A percentile compares a stretch with the other conserved stretches of the same genome.
Evolutionary conservation across 1,284 basidiomycete genomes (phyloP).

Genomic region (Melanopsichium pennsylvanicum): DNA sequence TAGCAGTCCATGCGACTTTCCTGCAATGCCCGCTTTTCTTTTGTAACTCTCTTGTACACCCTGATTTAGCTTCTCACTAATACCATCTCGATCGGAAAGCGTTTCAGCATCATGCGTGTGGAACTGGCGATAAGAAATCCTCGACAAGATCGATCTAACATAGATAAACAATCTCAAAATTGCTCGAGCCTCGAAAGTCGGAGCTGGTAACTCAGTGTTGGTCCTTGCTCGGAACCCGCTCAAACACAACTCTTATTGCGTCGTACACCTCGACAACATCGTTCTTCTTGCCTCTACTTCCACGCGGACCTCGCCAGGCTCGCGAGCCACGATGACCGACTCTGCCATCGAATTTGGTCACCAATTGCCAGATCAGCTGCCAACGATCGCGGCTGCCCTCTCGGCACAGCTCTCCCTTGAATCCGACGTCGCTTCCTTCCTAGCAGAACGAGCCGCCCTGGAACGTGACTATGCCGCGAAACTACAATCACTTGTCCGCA

Average conservation of each 20-base stretch:
- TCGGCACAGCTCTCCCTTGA: constrained; percentile 41
- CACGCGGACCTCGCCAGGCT: neutral
- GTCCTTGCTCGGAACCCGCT: too few species aligned
- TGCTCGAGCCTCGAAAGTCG: too few species aligned
- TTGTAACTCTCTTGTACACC: too few species aligned
- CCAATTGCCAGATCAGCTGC: constrained; percentile 39
- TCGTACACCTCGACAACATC: too few species aligned
- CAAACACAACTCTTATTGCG: too few species aligned
- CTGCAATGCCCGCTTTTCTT: neutral
- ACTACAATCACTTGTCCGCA: constrained; percentile 40
- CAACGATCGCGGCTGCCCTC: constrained; percentile 30
- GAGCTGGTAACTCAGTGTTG: too few species aligned
- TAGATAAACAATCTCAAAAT: too few species aligned
- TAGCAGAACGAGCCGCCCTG: constrained; percentile 47
- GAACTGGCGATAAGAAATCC: too few species aligned
- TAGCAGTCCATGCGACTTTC: neutral
- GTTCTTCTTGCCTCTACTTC: neutral
- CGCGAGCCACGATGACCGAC: constrained; percentile 8
- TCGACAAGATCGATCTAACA: too few species aligned
- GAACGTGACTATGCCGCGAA: constrained; percentile 51
- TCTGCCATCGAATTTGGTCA: constrained; percentile 20
- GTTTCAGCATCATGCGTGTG: too few species aligned
- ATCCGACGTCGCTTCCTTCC: constrained; percentile 36
- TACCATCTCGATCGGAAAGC: too few species aligned
- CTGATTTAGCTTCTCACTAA: too few species aligned